Base-by-base conservation (phyloP, 2,329 filamentous ascomycete species). In the Colletotrichum australisinense region DNA sequence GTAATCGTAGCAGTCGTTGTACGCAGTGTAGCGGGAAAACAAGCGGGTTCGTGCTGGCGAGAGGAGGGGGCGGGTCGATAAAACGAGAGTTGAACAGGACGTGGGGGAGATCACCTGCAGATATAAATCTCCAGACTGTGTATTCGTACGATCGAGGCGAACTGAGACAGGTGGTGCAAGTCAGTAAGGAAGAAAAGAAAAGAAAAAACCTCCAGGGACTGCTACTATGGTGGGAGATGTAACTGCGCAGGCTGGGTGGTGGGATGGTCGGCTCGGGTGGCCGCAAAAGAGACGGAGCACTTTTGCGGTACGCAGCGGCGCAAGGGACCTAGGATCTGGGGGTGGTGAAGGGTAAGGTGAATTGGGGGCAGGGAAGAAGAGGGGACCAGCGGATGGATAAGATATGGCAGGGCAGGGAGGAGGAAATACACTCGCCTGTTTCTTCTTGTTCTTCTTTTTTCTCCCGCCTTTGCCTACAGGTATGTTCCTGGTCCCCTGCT, bases 231-330 rank as follows among this genome's bases (percentile, higher is more conserved):
- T 49, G 24, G 49, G 30, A 63, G 67, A 49, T 59, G 70, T 64
- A 73, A 73, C 59, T 69, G 53, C 66, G 59, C 66, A 56, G 70
- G 70, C 66, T 69, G 70, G 70, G 66, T 32, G 42, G 60, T 63
- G 60, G 60, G 60, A 63, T 63, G 53, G 53, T 52, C 19, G 68
- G 28, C 19, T 66, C 55, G 62, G 55, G 22, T 24, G 68, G 62
- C 55, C 63, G 53, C 42, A 58, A 53, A 69, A 59, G 66, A 24
- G 59, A 69, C 69, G 64, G 69, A 19, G 42, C 26, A 42, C 49
- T 59, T 63, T 35, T 53, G 38, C 58, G 69, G 57, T 38, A 68
- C 28, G 49, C 30, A 35, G 38, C 14, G 38, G 52, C 32, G 59
- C 59, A 68, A 73, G 70, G 66, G 70, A 60, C 70, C 55, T 69